Base-by-base conservation (phyloP, 2,329 filamentous ascomycete species). In the Penicillium oxalicum region DNA sequence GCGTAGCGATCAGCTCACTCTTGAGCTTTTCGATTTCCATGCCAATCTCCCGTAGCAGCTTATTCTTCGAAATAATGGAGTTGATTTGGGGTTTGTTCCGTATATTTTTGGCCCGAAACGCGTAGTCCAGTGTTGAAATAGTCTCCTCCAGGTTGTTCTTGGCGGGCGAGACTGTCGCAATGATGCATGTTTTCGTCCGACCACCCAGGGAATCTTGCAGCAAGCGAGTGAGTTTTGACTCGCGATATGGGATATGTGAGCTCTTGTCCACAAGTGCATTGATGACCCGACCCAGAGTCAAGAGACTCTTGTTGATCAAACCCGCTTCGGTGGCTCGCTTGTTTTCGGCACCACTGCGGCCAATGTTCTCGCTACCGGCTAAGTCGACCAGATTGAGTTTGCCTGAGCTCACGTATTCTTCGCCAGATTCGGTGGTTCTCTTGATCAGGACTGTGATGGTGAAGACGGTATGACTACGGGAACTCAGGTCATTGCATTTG, bases 401-500 rank as follows among this genome's bases (percentile, higher is more conserved):
- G 55, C 93, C 93, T 3, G 88, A 84, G 64, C 87, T 89, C 42
- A 97, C 79, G 62, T 87, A 91, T 53, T 97, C 91, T 64, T 97
- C 91, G 4, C 90, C 91, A 52, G 86, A 83, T 41, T 94, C 88
- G 2, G 82, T 82, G 0, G 82, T 82, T 53, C 86, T 84, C 70
- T 95, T 95, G 62, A 90, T 85, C 64, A 91, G 89, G 0, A 91
- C 88, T 0, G 91, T 96, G 51, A 98, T 88, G 6, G 93, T 97
- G 65, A 98, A 98, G 24, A 98, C 87, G 0, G 93, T 98, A 65
- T 98, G 94, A 74, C 91, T 95, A 68, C 93, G 84, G 61, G 91
- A 96, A 70, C 91, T 96, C 47, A 97, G 81, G 61, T 98, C 93
- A 67, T 98, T 98, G 79, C 93, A 98, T 70, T 97, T 97, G n/a